Evolutionary conservation across 2,329 filamentous ascomycete genomes (phyloP), one percentile per base, ranked within the genome.

Genomic region (Teratosphaeriaceae sp.): DNA sequence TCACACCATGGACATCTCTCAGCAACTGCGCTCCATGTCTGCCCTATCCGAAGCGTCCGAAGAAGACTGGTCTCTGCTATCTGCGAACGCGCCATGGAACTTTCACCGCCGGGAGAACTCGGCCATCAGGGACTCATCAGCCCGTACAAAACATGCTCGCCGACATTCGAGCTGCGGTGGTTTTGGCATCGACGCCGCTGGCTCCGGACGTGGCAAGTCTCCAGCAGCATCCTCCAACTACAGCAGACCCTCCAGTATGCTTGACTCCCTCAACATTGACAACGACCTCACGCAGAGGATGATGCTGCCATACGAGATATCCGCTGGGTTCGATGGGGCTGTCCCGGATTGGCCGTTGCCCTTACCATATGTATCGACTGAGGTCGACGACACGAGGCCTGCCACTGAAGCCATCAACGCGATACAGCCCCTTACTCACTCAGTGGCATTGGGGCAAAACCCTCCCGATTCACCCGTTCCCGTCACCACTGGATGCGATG

Each of bases 1-100:
- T 1, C 54, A 66, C 38, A 64, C 59, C 23, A 70, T 70, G 67
- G 60, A 64, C 11, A 70, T 71, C 21, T 68, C 65, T 2, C 63
- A 68, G 39, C 67, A 69, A 51, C 53, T 71, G 12, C 66, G 68
- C 5, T 69, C 65, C 5, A 61, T 61, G 13, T 70, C 67, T 3
- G 53, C 63, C 11, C 60, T 65, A 3, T 68, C 65, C n/a, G 47
- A 50, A 23, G 27, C 36, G 3, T 37, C 42, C 9, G 51, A 50
- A 3, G 38, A 41, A 15, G 44, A 46, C 24, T 30, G 15, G 8
- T 38, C 33, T 48, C 19, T 33, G 30, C n/a, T 20, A 16, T 30
- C 23, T 41, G 19, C 19, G 15, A 22, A 18, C 11, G 29, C 20
- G 26, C 29, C 38, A 2, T 55, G 52, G 52, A 49, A 37, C 23